phyloP scores from a whole-genome alignment of 2,329 filamentous ascomycete species.

The Diaporthe velutina region DNA sequence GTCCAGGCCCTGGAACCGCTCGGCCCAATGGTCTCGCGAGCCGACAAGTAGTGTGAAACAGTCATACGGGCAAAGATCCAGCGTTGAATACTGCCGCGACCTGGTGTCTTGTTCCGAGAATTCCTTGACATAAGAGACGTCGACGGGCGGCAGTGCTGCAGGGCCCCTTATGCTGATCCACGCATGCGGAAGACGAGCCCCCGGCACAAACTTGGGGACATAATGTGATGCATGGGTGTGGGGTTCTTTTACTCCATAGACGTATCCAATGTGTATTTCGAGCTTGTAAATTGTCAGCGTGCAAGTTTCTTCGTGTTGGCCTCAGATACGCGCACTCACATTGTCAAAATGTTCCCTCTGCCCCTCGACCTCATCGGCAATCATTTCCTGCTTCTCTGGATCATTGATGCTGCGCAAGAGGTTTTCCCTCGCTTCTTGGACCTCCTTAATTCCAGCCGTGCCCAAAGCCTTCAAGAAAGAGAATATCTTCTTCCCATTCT shows the following conservation, averaged over 20 bases:
- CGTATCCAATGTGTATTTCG: conserved; percentile 58
- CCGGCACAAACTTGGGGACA: conserved; percentile 50
- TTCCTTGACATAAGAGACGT: conserved; percentile 52
- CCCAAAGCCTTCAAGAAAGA: conserved; percentile 54
- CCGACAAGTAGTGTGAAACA: conserved; percentile 45
- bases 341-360: conserved; percentile 59
- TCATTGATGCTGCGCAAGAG: conserved; percentile 48
- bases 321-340: conserved; percentile 34
- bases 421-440: conserved; percentile 47
- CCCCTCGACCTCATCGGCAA: conserved; percentile 50
- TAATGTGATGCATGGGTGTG: conserved; percentile 54
- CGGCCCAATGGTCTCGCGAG: not conserved
- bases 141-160: conserved; percentile 43
- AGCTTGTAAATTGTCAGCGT: conserved; percentile 42
- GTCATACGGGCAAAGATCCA: conserved; percentile 52
- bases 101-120: conserved; percentile 45
- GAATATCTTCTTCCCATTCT: conserved; percentile 59
- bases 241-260: conserved; percentile 51
- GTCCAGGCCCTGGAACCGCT: not conserved
- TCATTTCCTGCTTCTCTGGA: conserved; percentile 46
- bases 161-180: conserved; percentile 48
- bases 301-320: not conserved
- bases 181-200: conserved; percentile 56
- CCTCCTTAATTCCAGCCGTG: conserved; percentile 47
- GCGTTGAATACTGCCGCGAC: conserved; percentile 48